Evolutionary conservation across 2,329 filamentous ascomycete genomes (phyloP).

Genomic region (Botrytis fragariae): DNA sequence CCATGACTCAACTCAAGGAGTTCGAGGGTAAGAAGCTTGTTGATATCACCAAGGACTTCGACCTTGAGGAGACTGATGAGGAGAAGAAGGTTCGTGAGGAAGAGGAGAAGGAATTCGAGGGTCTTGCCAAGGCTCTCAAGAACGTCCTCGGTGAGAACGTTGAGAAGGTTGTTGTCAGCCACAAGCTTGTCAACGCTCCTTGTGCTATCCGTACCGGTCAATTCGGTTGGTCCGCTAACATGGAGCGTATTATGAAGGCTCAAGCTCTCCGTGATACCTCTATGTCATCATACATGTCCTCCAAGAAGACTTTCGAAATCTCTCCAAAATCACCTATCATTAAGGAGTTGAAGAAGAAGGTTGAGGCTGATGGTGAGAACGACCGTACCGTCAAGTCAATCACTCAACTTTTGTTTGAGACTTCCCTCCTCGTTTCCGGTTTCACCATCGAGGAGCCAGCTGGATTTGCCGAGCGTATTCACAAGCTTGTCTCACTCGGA

Average conservation of each 20-base stretch:
- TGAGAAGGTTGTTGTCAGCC: slow-evolving; percentile 98
- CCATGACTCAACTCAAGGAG: slow-evolving; percentile 67
- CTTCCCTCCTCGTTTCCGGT: slow-evolving; percentile 94
- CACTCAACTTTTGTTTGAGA: slow-evolving; percentile 97
- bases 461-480: slow-evolving; percentile 96
- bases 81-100: slow-evolving; percentile 95
- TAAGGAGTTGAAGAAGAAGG: slow-evolving; percentile 99
- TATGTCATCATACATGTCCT: slow-evolving; percentile 99
- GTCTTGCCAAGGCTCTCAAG: slow-evolving; percentile 94
- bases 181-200: slow-evolving; percentile 92
- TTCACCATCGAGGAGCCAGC: slow-evolving; percentile 99
- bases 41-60: slow-evolving; percentile 99
- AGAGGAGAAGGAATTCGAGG: slow-evolving; percentile 98
- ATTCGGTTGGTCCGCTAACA: slow-evolving; percentile 99
- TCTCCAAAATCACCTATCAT: slow-evolving; percentile 98
- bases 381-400: slow-evolving; percentile 99
- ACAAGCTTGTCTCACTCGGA: slow-evolving; percentile 98
- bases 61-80: slow-evolving; percentile 99
- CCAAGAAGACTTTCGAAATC: slow-evolving; percentile 99
- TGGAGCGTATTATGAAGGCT: slow-evolving; percentile 99
- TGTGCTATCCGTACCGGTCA: slow-evolving; percentile 99
- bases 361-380: slow-evolving; percentile 94
- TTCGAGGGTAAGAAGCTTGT: slow-evolving; percentile 99
- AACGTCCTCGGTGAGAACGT: slow-evolving; percentile 99
- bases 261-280: slow-evolving; percentile 99